Evolutionary conservation across 2,329 filamentous ascomycete species (phyloP), one percentile per base, ranked within the genome.

Genomic region (Fusarium newnesense): DNA sequence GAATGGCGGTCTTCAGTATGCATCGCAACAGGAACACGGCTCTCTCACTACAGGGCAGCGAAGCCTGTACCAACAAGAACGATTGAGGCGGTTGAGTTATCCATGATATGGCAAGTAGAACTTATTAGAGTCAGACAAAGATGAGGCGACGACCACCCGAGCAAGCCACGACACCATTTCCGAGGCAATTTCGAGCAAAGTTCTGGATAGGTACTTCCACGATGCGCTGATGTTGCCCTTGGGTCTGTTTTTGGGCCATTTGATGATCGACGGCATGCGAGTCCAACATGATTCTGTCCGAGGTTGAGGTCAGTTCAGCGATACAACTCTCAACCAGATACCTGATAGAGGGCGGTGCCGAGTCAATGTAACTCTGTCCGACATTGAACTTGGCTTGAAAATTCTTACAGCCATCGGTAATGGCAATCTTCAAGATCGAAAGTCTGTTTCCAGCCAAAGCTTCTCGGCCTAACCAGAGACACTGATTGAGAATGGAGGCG

Each of bases 401-500:
- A 28, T 56, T 16, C 16, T 26, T 26, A 54, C 19, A 40, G 26
- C 36, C 19, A 18, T 39, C 42, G 13, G 37, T 40, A 57, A 59
- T 58, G 26, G 37, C 30, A 39, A 40, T 40, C 30, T n/a, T 40
- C 12, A 54, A 54, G 36, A 36, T 34, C 16, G n/a, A 47, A 46
- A 49, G 52, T 50, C 32, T 60, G 60, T 50, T 50, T 30, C 26
- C 30, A 61, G 32, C 36, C n/a, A 64, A 58, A 30, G 44, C 34
- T 43, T 47, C 21, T 28, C 30, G 34, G 28, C n/a, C 56, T 24
- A 62, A 53, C 34, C 34, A 42, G n/a, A 36, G 26, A 40, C 44
- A 26, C 11, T 28, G 36, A 18, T 50, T 18, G 49, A 66, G 67
- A 74, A 71, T 74, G 67, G 37, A 64, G 67, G 67, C 67, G 46